Evolutionary conservation across 2,329 filamentous ascomycete species (phyloP), one percentile per base, ranked within the genome.

Genomic region (Penicillium polonicum): DNA sequence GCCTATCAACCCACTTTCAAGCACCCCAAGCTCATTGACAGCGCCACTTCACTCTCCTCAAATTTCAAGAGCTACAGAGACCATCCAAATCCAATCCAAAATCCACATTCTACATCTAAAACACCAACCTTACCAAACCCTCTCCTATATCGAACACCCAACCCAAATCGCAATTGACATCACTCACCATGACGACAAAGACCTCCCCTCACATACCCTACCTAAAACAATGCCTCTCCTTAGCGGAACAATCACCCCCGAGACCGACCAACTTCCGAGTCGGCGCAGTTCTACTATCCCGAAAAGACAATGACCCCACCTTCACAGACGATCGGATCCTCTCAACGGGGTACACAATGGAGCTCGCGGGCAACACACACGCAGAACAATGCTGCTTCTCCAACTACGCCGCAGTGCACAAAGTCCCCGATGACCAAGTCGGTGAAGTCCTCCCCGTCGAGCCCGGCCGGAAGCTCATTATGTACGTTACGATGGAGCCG

Each of bases 191-290:
- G 65, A 48, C 64, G 48, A 60, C 60, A 27, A 52, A 52, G 29
- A 59, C 61, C 50, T 67, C 73, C 50, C 65, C 69, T 25, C 76
- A 78, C 60, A 59, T 72, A 41, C 59, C 70, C 57, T 85, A 85
- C 70, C 89, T 97, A 80, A 83, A 80, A 54, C 79, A 88, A 55
- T 91, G 91, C 38, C 84, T 97, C 57, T 77, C 82, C n/a, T 81
- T 92, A 61, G 92, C 94, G 13, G 82, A 83, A 36, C 83, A 88
- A 62, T 96, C 92, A 12, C 90, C 91, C 2, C 91, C 91, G 29
- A 92, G 89, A 68, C 89, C 92, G 2, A 92, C 91, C 51, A 97
- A 97, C 74, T 99, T 92, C 79, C 86, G 93, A 59, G 92, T 99
- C 23, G 94, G 94, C 42, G 94, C 94, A n/a, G 75, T 96, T n/a